Evolutionary conservation across 1,284 basidiomycete species (phyloP).

Genomic region (Apiotrichum gamsii): DNA sequence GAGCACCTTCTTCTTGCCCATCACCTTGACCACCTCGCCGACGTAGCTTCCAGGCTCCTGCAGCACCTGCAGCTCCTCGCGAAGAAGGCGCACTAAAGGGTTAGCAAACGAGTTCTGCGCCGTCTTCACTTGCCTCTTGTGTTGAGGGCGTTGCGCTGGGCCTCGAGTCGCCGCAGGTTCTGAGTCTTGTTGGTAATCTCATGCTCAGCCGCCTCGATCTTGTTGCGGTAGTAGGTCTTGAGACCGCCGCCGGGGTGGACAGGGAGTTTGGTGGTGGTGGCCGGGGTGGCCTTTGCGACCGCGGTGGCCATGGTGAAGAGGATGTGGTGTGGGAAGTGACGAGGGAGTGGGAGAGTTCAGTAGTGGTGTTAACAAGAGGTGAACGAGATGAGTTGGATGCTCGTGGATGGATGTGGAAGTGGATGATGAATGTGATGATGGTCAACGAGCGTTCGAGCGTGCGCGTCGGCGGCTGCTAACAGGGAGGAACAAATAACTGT

Average conservation of each 20-base stretch:
- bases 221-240: slow-evolving; percentile 82
- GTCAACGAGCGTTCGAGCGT: too few species aligned
- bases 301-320: too few species aligned
- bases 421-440: background rate
- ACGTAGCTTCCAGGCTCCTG: slow-evolving; percentile 98
- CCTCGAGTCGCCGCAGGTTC: slow-evolving; percentile 89
- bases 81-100: slow-evolving; percentile 63
- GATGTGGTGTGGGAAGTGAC: background rate
- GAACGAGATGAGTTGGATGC: background rate
- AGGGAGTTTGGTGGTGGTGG: slow-evolving; percentile 14
- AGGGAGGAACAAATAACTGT: too few species aligned
- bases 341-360: background rate
- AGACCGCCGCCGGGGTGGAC: slow-evolving; percentile 15
- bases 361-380: background rate
- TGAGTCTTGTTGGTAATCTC: slow-evolving; percentile 94
- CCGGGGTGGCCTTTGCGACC: background rate
- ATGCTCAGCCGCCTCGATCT: slow-evolving; percentile 88
- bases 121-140: slow-evolving; percentile 80
- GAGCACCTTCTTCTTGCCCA: slow-evolving; percentile 98
- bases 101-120: too few species aligned
- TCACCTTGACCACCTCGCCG: slow-evolving; percentile 95
- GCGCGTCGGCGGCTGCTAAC: too few species aligned
- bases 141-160: slow-evolving; percentile 93
- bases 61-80: slow-evolving; percentile 89
- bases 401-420: background rate